Evolutionary conservation across 2,329 filamentous ascomycete species (phyloP), one percentile per base, ranked within the genome.

Genomic region (Penicillium hordei): DNA sequence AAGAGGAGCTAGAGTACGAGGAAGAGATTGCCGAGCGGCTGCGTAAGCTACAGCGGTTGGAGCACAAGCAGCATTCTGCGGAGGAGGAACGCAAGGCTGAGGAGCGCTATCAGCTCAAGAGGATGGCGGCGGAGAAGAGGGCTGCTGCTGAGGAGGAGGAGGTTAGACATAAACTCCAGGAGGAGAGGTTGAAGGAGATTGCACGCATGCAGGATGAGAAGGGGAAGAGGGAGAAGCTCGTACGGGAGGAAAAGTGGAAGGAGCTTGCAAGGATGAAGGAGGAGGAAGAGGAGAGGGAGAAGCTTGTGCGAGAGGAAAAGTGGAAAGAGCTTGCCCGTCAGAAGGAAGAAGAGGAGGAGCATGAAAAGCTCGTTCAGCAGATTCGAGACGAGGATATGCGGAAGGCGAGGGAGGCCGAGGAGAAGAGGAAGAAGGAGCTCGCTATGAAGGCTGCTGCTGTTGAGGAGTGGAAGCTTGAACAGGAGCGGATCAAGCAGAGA

Each of bases 1-100:
- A 64, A 38, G 65, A 78, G 49, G 74, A 78, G 53, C 78, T 82
- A 13, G 75, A 79, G 58, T 64, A 77, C 70, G 63, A 79, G 73
- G 69, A 75, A 19, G 75, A 75, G 59, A 70, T 73, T 45, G 70
- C 68, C 52, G 72, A 75, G 44, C 74, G 75, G 48, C 68, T 76
- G 50, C 74, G 71, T 38, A 67, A 7, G 19, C n/a, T 75, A 23
- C 69, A 75, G 45, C 61, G 62, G 62, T 74, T 66, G 61, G 76
- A 73, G 70, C 75, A 55, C 70, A 78, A 68, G 68, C 78, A 61
- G 76, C 34, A 33, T 7, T 80, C 72, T 2, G 65, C 66, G 15
- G 61, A 64, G 49, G 57, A 64, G 40, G 61, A 57, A 5, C 55
- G 54, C n/a, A 55, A 62, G 36, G 59, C 55, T 3, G 67, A 67